A percentile compares a stretch with the other conserved stretches of the same genome.
phyloP scores from a whole-genome alignment of 2,329 filamentous ascomycete species.

The Penicillium digitatum region DNA sequence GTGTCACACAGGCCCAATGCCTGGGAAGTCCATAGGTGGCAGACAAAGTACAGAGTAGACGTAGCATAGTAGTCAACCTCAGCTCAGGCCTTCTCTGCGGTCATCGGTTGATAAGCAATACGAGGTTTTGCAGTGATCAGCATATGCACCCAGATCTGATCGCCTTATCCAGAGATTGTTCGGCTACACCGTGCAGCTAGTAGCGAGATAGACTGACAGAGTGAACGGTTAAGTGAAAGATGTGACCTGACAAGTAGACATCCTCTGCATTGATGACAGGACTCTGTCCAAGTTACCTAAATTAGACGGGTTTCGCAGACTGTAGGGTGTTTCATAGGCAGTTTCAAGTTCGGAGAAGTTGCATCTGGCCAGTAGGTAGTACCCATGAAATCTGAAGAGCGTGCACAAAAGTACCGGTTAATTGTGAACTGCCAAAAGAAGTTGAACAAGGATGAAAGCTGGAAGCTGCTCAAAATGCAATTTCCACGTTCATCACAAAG shows the following conservation, averaged over 20 bases:
- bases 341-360: slow-evolving; percentile 1
- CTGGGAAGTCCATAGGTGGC: not conserved
- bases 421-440: not conserved
- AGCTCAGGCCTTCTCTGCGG: not conserved
- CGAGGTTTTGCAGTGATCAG: not conserved
- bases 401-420: not conserved
- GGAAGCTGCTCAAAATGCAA: not conserved
- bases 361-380: not conserved
- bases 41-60: not conserved
- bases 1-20: slow-evolving; percentile 8
- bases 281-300: not conserved
- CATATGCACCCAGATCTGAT: not conserved
- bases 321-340: slow-evolving; percentile 3
- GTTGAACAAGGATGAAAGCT: not conserved
- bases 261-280: not conserved
- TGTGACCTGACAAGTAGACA: not conserved
- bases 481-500: not conserved
- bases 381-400: not conserved
- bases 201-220: not conserved
- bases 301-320: not conserved
- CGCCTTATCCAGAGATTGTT: slow-evolving; percentile 7
- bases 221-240: not conserved
- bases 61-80: not conserved
- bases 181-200: not conserved
- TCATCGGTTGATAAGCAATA: not conserved